Base-by-base conservation (phyloP, 2,329 filamentous ascomycete species). In the Nothophaeocryptopus gaeumannii region DNA sequence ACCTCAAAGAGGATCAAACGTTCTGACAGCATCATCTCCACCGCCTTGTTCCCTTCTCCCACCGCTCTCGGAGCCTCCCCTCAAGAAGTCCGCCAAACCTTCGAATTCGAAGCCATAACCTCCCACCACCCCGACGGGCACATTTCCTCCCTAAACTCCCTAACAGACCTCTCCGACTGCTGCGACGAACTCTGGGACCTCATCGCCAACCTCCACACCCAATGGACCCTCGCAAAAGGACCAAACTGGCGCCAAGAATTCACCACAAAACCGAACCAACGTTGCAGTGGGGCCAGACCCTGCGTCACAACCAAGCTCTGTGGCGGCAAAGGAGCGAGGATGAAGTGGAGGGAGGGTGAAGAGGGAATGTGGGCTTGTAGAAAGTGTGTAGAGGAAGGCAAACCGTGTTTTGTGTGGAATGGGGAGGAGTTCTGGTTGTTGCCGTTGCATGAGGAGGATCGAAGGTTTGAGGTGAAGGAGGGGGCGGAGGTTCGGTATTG, bases 371-470 rank as follows among this genome's bases (percentile, higher is more conserved):
- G 45, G 40, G 61, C 63, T 9, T 65, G 63, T 37, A 38, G 32
- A 29, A 49, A 58, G 29, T 65, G 63, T 45, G 62, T 59, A 10
- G 51, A 32, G 45, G 44, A 53, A 12, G 42, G 50, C 2, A 47
- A 37, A 43, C 55, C 59, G 9, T 63, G 58, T 15, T 60, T 61
- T 40, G 55, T 51, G 9, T 61, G 58, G 58, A 48, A 44, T 38
- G 52, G 50, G 8, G 58, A 59, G 32, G 59, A 59, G 39, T 63
- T 64, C 20, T 52, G 53, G 49, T 46, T 63, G 16, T 50, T 65
- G 51, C 62, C 63, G 16, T 41, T 65, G 53, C 57, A 63, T 47
- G 50, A 57, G 33, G 43, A 56, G 5, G 62, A 64, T 51, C 46
- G 62, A 11, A 54, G 44, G 36, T 50, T 13, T 40, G 48, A 39